Evolutionary conservation across 352 stramenopile species (phyloP), one percentile per base, ranked within the genome.

Genomic region (Phytopythium oedochilum): DNA sequence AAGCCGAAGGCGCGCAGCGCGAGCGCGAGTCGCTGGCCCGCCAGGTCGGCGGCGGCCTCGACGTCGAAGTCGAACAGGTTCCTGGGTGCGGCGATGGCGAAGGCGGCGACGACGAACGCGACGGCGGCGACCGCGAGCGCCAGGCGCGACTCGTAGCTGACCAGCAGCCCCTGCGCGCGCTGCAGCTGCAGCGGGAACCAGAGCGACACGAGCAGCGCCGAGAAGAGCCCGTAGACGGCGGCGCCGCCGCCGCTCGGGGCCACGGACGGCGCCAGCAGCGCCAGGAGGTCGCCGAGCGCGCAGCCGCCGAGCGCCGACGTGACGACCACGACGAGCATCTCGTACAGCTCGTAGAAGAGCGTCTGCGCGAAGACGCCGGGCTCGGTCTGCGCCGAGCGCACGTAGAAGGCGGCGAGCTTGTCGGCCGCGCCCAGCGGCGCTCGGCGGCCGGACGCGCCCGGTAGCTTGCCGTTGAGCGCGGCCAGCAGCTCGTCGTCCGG

Each of bases 291-390:
- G 42, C 73, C 71, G 49, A 79, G 50, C n/a, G 55, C 63, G 53
- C 74, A 81, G 12, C 68, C 72, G 4, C 80, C 29, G 9, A 81
- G 63, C 25, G 73, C 75, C 22, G 78, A 89, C 20, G 73, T 83
- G 38, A 75, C 63, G 23, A 90, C 63, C 39, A 90, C 71, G 44
- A 92, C 73, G 29, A 92, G 67, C 73, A 87, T 89, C 64, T 92
- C 82, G 70, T 88, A 89, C 25, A 92, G 67, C 63, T 92, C 82
- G 55, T 77, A 90, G 68, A 90, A 92, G 32, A 92, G 61, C 59
- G 77, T 88, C 56, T 92, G 79, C 46, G 65, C 63, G 56, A 92
- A 86, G 8, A 86, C 64, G 31, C 75, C 75, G 11, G 64, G 61
- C 61, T 88, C 73, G 0, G 81, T 92, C 65, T 78, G 78, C 53